phyloP scores from a whole-genome alignment of 1,284 basidiomycete species.

The Marasmius fiardii region DNA sequence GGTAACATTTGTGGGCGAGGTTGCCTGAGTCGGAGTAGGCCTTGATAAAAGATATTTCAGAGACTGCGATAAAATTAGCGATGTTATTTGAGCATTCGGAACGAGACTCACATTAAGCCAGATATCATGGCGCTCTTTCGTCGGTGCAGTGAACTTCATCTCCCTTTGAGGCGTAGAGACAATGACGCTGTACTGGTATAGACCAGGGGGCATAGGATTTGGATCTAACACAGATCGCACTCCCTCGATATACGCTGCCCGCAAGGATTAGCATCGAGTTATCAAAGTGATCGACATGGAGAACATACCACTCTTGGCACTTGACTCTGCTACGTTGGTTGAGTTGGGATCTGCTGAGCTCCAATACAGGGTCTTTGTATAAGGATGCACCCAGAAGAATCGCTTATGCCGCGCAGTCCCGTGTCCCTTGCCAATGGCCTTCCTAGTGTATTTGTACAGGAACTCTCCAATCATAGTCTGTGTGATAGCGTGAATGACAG shows the following conservation, averaged over 20 bases:
- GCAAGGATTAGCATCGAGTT: constrained; percentile 15
- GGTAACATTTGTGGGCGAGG: constrained; percentile 41
- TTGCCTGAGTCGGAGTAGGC: constrained; percentile 44
- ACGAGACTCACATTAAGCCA: constrained; percentile 78
- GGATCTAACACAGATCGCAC: constrained; percentile 89
- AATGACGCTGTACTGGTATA: constrained; percentile 91
- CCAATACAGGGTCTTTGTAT: constrained; percentile 98
- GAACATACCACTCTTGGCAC: constrained; percentile 91
- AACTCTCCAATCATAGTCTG: constrained; percentile 99
- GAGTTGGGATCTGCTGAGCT: constrained; percentile 92
- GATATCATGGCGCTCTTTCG: constrained; percentile 92
- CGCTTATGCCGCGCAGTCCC: constrained; percentile 90
- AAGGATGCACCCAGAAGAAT: constrained; percentile 99
- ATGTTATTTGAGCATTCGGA: neutral
- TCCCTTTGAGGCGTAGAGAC: constrained; percentile 92
- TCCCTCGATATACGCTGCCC: constrained; percentile 91
- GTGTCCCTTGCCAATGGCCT: constrained; percentile 87
- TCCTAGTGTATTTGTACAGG: constrained; percentile 95
- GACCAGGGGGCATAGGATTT: constrained; percentile 90
- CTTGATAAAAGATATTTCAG: constrained; percentile 81
- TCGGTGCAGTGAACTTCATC: constrained; percentile 96
- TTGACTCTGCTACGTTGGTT: constrained; percentile 83
- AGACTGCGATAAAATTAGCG: constrained; percentile 47
- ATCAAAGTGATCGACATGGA: constrained; percentile 8
- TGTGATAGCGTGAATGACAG: constrained; percentile 92